These are phyloP conservation scores for Phytophthora agathidicida DNA, from an alignment of 352 stramenopile genomes.

Conservation along the genomic window DNA sequence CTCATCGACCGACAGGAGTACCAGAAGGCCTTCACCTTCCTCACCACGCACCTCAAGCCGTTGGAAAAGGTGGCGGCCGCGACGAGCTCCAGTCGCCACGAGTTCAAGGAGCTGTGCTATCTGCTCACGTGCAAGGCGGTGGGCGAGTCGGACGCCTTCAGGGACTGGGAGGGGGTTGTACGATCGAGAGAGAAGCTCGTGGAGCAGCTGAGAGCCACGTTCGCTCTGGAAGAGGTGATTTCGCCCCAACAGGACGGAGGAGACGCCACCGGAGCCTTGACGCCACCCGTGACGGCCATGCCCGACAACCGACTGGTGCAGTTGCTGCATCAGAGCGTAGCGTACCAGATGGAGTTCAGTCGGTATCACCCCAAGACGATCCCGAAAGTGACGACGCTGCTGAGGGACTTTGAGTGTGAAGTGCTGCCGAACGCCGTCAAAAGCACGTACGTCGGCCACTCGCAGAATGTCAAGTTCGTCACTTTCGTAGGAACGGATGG, in stretches of 20 bases:
- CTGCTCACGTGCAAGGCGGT: slow-evolving; percentile 90
- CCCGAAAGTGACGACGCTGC: slow-evolving; percentile 82
- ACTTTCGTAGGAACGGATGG: slow-evolving; percentile 87
- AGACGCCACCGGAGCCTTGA: slow-evolving; percentile 12
- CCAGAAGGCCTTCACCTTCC: slow-evolving; percentile 90
- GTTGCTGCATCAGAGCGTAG: slow-evolving; percentile 84
- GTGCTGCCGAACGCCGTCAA: slow-evolving; percentile 88
- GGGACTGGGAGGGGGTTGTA: slow-evolving; percentile 84
- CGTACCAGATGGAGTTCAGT: slow-evolving; percentile 92
- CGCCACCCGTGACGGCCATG: slow-evolving; percentile 42
- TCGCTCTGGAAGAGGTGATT: slow-evolving; percentile 81
- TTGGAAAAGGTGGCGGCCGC: slow-evolving; percentile 82
- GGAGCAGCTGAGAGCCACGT: slow-evolving; percentile 83
- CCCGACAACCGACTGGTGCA: slow-evolving; percentile 81
- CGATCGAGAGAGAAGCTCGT: slow-evolving; percentile 85
- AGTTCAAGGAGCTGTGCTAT: slow-evolving; percentile 91
- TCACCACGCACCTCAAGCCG: slow-evolving; percentile 89
- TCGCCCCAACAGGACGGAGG: slow-evolving; percentile 48
- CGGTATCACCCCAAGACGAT: slow-evolving; percentile 87
- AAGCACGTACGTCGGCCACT: slow-evolving; percentile 84
- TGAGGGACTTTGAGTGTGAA: slow-evolving; percentile 88
- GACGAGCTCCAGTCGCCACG: slow-evolving; percentile 70
- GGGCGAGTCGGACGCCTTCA: slow-evolving; percentile 80
- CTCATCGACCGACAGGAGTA: slow-evolving; percentile 90
- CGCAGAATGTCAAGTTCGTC: slow-evolving; percentile 90